A percentile compares a stretch with the other conserved stretches of the same genome.
phyloP scores from a whole-genome alignment of 257 asterid genomes.

The Lycium ferocissimum region DNA sequence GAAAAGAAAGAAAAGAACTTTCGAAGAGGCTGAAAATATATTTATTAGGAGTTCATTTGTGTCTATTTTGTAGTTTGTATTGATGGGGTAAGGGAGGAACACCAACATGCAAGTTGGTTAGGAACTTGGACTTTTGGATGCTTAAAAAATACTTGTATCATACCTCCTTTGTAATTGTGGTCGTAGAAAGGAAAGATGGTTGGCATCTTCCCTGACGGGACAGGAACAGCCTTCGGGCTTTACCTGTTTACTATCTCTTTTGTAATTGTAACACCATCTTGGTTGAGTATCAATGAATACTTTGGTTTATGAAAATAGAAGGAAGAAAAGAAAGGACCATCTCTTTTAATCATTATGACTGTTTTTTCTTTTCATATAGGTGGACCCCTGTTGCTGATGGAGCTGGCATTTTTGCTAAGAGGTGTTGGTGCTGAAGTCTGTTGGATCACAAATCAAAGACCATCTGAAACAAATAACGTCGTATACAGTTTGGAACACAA shows the following conservation, averaged over 20 bases:
- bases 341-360: neutral
- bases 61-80: neutral
- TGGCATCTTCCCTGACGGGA: neutral
- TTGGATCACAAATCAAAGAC: conserved; percentile 32
- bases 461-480: conserved; percentile 31
- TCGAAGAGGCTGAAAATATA: conserved; percentile 9
- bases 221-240: neutral
- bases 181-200: neutral
- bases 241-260: neutral
- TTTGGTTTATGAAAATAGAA: neutral
- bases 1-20: neutral
- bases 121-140: conserved; percentile 20
- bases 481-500: conserved; percentile 49
- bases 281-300: conserved; percentile 11
- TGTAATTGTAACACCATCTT: neutral
- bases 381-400: conserved; percentile 36
- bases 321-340: neutral
- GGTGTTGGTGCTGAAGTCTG: conserved; percentile 34
- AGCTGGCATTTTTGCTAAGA: conserved; percentile 28
- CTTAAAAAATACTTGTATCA: neutral
- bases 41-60: conserved; percentile 12
- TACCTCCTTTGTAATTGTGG: conserved; percentile 4
- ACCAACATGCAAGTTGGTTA: neutral
- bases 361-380: conserved; percentile 27
- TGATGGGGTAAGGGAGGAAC: neutral